These are phyloP conservation scores for Claviceps humidiphila DNA, from an alignment of 2,329 filamentous ascomycete genomes.

Conservation along the genomic window DNA sequence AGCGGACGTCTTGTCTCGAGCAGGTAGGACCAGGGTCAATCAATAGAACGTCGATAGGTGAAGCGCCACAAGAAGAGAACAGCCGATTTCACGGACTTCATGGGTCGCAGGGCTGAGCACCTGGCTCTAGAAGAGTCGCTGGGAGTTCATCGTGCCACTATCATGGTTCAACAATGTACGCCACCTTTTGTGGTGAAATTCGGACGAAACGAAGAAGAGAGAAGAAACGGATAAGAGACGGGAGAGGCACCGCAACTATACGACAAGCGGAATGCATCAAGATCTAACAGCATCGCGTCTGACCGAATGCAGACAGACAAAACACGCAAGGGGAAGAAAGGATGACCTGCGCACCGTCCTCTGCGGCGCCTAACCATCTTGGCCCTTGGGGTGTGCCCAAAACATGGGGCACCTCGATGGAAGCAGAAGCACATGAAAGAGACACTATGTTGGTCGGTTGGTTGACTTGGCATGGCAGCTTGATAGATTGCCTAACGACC, in stretches of 20 bases:
- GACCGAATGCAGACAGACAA: not conserved
- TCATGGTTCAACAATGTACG: not conserved
- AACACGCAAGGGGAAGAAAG: not conserved
- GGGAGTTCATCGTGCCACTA: not conserved
- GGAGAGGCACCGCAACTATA: not conserved
- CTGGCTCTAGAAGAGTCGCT: not conserved
- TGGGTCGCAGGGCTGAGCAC: not conserved
- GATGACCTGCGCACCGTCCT: too few species aligned
- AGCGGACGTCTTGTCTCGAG: slow-evolving; percentile 15
- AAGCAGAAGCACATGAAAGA: too few species aligned
- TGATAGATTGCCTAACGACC: too few species aligned
- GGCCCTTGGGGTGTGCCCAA: too few species aligned
- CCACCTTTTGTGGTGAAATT: not conserved
- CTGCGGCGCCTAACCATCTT: too few species aligned
- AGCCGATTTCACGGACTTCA: not conserved
- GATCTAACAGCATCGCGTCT: not conserved
- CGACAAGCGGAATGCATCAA: not conserved
- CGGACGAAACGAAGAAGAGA: not conserved
- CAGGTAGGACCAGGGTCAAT: slow-evolving; percentile 26
- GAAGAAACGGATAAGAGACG: not conserved
- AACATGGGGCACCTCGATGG: too few species aligned
- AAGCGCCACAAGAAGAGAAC: not conserved
- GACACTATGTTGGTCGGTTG: too few species aligned
- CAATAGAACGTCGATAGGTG: slow-evolving; percentile 25
- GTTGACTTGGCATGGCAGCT: too few species aligned